Evolutionary conservation across 73 alveolate species (phyloP).

Genomic region (Effrenium voratum): DNA sequence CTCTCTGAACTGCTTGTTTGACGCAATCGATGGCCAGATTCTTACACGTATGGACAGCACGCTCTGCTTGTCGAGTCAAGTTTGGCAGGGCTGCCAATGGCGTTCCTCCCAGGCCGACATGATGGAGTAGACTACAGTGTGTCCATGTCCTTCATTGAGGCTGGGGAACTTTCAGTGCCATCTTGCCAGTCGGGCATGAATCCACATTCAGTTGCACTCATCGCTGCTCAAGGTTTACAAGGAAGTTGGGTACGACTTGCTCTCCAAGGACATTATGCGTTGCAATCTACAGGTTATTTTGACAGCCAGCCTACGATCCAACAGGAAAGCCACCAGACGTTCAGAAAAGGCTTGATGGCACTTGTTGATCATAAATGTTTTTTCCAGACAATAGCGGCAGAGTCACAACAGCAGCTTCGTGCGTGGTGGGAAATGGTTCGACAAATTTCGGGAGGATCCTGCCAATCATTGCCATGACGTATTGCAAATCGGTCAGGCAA

Average conservation of each 20-base stretch:
- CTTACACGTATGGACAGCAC: neutral
- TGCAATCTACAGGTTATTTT: no score
- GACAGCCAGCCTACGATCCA: no score
- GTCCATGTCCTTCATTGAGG: conserved; percentile 83
- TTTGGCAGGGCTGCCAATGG: no score
- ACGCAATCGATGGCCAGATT: conserved; percentile 25
- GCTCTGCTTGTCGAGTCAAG: neutral
- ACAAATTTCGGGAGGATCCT: no score
- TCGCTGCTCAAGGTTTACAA: conserved; percentile 36
- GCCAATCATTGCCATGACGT: no score
- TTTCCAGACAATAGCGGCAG: no score
- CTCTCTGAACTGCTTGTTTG: conserved; percentile 41
- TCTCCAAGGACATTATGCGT: conserved; percentile 46
- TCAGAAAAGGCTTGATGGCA: no score
- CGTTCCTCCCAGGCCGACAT: conserved; percentile 5
- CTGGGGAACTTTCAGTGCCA: neutral
- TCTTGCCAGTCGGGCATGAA: neutral
- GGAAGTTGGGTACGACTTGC: conserved; percentile 83
- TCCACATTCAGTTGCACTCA: neutral
- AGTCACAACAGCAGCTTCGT: no score
- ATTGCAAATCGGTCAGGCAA: no score
- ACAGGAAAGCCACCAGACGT: no score
- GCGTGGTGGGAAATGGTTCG: no score
- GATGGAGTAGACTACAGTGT: conserved; percentile 63
- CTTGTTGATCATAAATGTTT: no score